Evolutionary conservation across 192 early-diverging fungal genomes (phyloP), one percentile per base, ranked within the genome.

Genomic region (Coemansia reversa): DNA sequence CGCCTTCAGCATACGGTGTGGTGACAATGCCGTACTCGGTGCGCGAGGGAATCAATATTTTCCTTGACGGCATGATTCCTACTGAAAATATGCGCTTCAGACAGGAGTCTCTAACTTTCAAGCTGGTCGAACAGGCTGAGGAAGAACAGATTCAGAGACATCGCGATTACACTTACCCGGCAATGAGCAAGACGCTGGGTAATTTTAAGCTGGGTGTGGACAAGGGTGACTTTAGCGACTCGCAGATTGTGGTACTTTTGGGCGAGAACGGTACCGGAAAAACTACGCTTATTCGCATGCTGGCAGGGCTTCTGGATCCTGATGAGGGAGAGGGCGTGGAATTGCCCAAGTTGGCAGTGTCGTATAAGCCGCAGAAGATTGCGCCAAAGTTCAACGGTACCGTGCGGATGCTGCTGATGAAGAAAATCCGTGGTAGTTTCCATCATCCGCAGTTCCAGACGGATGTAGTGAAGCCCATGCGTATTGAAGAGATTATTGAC

Each of bases 41-140:
- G 51, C 89, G 96, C 74, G 96, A 98, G 84, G 96, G 94, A 72
- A 97, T 98, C 87, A 98, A 98, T 77, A 91, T 97, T 62, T 98
- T 98, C 89, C 84, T 97, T 75, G 93, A 94, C 62, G 96, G 96
- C 69, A 92, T 87, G 76, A 92, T 98, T 29, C 96, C 94, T 63
- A 97, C 96, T 12, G 95, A 98, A 76, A 98, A 98, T 89, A 86
- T 98, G 86, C 92, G 96, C 69, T 97, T 98, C 91, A 91, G 95
- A 84, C 90, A 97, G 48, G 96, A 95, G 79, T 88, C 87, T 61
- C 88, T 98, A 72, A 88, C 91, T 25, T 98, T 98, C 90, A 86
- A 87, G 55, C 74, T 98, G 22, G 90, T 89, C n/a, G 96, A 97
- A 79, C 90, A 88, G 55, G 92, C 93, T 7, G 90, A 93, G 56